Conservation (phyloP, 768 basidiomycete genomes). For the Suillus weaverae region DNA sequence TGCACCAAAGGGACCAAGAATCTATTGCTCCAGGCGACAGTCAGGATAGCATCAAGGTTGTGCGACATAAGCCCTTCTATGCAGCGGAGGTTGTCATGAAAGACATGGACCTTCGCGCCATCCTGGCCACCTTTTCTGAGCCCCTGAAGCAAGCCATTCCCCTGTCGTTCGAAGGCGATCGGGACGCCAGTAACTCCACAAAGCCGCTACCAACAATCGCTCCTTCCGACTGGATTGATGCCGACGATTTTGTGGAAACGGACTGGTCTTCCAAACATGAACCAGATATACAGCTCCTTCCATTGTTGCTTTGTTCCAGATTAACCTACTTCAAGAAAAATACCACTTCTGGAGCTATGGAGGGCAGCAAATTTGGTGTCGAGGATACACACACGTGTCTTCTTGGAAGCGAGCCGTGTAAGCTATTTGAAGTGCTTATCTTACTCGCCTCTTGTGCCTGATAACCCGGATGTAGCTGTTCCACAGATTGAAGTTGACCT, state of each 20-base stretch:
- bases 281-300: conserved; percentile 68
- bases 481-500: conserved; percentile 64
- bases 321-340: conserved; percentile 79
- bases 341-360: conserved; percentile 40
- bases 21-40: conserved; percentile 55
- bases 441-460: neutral
- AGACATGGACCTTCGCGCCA: conserved; percentile 71
- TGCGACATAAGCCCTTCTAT: conserved; percentile 82
- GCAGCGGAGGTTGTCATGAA: conserved; percentile 83
- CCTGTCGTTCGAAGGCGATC: conserved; percentile 45
- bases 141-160: conserved; percentile 61
- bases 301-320: conserved; percentile 74
- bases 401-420: conserved; percentile 71
- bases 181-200: conserved; percentile 36
- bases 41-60: conserved; percentile 56
- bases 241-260: conserved; percentile 80
- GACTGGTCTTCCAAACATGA: conserved; percentile 56
- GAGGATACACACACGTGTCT: conserved; percentile 84
- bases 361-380: conserved; percentile 77
- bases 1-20: conserved; percentile 92
- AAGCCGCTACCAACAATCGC: conserved; percentile 36
- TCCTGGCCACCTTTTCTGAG: conserved; percentile 78
- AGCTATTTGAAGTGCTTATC: conserved; percentile 24
- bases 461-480: conserved; percentile 45
- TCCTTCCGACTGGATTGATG: conserved; percentile 66